Evolutionary conservation across 2,329 filamentous ascomycete species (phyloP).

Genomic region (Sporothrix luriei): DNA sequence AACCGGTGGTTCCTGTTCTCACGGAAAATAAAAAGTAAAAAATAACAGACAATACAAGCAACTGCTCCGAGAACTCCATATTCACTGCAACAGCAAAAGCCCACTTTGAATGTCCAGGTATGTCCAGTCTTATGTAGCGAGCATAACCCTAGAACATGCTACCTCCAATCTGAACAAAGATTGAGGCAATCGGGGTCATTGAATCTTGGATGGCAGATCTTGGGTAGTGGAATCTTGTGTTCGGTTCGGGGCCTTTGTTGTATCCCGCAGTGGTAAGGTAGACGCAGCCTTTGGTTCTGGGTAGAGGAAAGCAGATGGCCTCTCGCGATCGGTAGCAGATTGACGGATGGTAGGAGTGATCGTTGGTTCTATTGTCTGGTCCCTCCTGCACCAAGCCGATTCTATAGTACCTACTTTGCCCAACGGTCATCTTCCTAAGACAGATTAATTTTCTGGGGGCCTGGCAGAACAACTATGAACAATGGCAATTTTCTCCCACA

Average conservation of each 20-base stretch:
- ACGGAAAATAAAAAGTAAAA: too few species aligned
- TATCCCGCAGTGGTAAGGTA: conserved; percentile 1
- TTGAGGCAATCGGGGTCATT: neutral
- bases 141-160: neutral
- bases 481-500: neutral
- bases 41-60: too few species aligned
- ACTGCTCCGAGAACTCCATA: too few species aligned
- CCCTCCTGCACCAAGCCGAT: neutral
- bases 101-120: neutral
- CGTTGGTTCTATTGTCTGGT: neutral
- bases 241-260: neutral
- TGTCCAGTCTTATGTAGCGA: neutral
- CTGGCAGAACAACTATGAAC: neutral
- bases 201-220: conserved; percentile 8
- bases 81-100: too few species aligned
- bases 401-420: neutral
- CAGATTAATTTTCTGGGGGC: neutral
- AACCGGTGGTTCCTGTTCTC: too few species aligned
- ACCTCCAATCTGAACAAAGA: neutral
- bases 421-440: neutral
- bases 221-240: neutral
- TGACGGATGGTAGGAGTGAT: neutral
- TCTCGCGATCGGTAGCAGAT: conserved; percentile 1
- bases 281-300: conserved; percentile 1
- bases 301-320: too few species aligned